Evolutionary conservation across 1,284 basidiomycete genomes (phyloP).

Genomic region (Tremellales sp.): DNA sequence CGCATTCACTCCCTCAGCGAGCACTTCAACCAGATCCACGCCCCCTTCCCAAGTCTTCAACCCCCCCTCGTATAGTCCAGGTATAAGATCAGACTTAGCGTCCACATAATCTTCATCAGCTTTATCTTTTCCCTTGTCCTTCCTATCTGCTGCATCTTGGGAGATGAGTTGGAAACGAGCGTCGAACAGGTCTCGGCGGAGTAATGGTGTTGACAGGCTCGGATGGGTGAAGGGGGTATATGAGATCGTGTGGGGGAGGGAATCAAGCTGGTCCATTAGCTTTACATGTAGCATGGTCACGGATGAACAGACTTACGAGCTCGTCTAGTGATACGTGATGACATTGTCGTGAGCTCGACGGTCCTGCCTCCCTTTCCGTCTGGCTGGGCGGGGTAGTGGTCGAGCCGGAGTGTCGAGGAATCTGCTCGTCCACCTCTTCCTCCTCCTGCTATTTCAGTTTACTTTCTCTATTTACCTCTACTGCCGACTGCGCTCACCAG

Average conservation of each 20-base stretch:
- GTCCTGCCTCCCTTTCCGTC: too few species aligned
- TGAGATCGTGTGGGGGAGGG: constrained; percentile 41
- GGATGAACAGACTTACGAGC: constrained; percentile 25
- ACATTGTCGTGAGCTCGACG: constrained; percentile 11
- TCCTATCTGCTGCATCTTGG: constrained; percentile 6
- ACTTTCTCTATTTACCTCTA: too few species aligned
- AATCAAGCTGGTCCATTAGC: constrained; percentile 24
- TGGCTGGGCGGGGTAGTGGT: constrained; percentile 1
- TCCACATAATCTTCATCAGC: constrained; percentile 59
- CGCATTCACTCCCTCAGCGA: constrained; percentile 32
- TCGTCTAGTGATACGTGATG: constrained; percentile 34
- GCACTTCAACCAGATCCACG: constrained; percentile 67
- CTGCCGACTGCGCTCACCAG: constrained; percentile 25
- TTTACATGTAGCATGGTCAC: not conserved
- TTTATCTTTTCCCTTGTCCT: constrained; percentile 7
- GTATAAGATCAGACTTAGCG: constrained; percentile 82
- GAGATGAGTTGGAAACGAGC: constrained; percentile 82
- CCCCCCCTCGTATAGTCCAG: constrained; percentile 91
- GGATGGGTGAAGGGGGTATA: constrained; percentile 38
- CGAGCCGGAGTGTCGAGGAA: constrained; percentile 5
- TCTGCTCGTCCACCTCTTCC: constrained; percentile 18
- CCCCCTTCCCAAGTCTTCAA: constrained; percentile 98
- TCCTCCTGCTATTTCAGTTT: constrained; percentile 6
- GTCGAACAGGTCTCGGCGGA: constrained; percentile 85
- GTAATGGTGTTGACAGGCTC: constrained; percentile 20